Conservation (phyloP, 371 early-diverging fungal species). For the Mortierella sp. region DNA sequence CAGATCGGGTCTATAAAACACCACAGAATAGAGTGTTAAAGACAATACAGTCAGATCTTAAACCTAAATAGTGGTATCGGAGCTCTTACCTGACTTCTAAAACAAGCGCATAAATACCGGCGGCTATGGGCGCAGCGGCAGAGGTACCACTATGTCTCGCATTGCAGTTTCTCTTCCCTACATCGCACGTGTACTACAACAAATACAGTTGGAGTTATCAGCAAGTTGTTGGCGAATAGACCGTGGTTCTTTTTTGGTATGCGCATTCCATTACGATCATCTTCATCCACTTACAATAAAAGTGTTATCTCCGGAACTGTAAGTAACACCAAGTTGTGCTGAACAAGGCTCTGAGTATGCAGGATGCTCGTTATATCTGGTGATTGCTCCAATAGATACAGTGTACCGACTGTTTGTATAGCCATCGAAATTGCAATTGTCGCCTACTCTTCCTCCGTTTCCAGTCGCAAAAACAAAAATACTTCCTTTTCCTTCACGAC, state of each 20-base stretch:
- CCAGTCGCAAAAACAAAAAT: conserved; percentile 96
- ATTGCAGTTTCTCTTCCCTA: conserved; percentile 78
- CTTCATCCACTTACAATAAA: conserved; percentile 72
- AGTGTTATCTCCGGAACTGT: conserved; percentile 83
- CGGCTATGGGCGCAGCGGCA: conserved; percentile 96
- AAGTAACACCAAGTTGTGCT: conserved; percentile 89
- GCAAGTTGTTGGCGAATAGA: background rate
- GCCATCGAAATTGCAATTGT: conserved; percentile 97
- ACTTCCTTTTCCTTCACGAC: conserved; percentile 87
- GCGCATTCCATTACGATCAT: background rate
- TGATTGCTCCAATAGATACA: conserved; percentile 92
- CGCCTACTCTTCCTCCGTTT: conserved; percentile 85
- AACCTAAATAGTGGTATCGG: background rate
- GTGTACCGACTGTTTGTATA: conserved; percentile 96
- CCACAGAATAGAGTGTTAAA: background rate
- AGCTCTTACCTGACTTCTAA: conserved; percentile 67
- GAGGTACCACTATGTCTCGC: conserved; percentile 94
- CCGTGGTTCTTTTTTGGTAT: background rate
- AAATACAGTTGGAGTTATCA: background rate
- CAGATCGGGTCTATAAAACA: conserved; percentile 78
- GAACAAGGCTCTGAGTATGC: conserved; percentile 90
- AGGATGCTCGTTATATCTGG: conserved; percentile 81
- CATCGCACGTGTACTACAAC: conserved; percentile 86
- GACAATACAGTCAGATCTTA: background rate
- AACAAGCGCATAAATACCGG: conserved; percentile 94